Evolutionary conservation across 1,139 yeast genomes (phyloP).

Genomic region (Pichia sp.): DNA sequence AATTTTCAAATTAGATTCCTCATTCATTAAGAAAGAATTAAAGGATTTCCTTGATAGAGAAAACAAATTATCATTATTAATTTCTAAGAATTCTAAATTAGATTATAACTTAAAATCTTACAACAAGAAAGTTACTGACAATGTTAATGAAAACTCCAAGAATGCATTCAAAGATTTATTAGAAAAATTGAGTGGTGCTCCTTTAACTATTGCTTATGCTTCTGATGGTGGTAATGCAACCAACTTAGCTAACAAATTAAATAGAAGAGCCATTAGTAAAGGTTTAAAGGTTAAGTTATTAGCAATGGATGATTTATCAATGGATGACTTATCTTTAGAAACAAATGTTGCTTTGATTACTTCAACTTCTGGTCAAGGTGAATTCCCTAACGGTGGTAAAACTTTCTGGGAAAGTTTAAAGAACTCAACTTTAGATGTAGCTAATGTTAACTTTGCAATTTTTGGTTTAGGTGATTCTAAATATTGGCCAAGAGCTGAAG

Average conservation of each 20-base stretch:
- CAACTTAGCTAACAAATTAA: conserved; percentile 71
- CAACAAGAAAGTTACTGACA: conserved; percentile 55
- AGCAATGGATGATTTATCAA: conserved; percentile 79
- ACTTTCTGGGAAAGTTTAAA: conserved; percentile 83
- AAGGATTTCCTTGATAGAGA: conserved; percentile 82
- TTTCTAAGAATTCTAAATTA: conserved; percentile 65
- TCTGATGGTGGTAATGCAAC: conserved; percentile 96
- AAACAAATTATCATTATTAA: conserved; percentile 73
- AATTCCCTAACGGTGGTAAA: conserved; percentile 93
- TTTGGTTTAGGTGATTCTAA: conserved; percentile 92
- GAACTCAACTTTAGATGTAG: conserved; percentile 67
- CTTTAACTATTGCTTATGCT: conserved; percentile 82
- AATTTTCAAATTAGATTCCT: conserved; percentile 74
- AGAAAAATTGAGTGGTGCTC: conserved; percentile 90
- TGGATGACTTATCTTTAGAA: conserved; percentile 77
- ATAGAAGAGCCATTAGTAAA: conserved; percentile 77
- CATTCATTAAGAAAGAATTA: conserved; percentile 70
- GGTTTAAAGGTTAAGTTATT: conserved; percentile 74
- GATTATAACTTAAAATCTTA: conserved; percentile 72
- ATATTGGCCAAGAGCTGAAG: conserved; percentile 98
- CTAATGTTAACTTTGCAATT: conserved; percentile 62
- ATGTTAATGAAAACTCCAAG: conserved; percentile 51
- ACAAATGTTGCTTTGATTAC: conserved; percentile 76
- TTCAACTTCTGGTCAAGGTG: conserved; percentile 98
- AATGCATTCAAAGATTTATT: conserved; percentile 70